phyloP scores from a whole-genome alignment of 2,329 filamentous ascomycete genomes.

The Aspergillus arachidicola region DNA sequence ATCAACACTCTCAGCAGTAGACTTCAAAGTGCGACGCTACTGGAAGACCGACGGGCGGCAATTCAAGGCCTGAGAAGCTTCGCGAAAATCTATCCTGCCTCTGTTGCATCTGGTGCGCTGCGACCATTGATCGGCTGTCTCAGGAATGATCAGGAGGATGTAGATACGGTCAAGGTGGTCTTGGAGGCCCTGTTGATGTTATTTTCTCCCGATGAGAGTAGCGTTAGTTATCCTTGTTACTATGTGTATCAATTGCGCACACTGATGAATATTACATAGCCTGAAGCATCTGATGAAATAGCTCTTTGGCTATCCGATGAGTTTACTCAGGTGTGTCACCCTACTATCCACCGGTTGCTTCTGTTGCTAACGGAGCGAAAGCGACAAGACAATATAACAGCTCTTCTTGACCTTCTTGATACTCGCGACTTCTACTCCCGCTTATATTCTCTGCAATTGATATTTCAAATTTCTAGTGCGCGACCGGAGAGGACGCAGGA shows the following conservation, averaged over 20 bases:
- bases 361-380: slow-evolving; percentile 55
- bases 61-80: slow-evolving; percentile 94
- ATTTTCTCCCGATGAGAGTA: slow-evolving; percentile 70
- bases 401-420: slow-evolving; percentile 87
- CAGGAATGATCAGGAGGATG: slow-evolving; percentile 86
- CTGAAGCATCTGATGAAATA: slow-evolving; percentile 95
- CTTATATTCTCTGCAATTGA: slow-evolving; percentile 85
- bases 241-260: slow-evolving; percentile 6
- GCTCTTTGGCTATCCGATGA: slow-evolving; percentile 95
- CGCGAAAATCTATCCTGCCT: slow-evolving; percentile 93
- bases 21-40: slow-evolving; percentile 82
- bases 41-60: slow-evolving; percentile 91
- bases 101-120: slow-evolving; percentile 90
- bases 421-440: slow-evolving; percentile 85
- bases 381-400: slow-evolving; percentile 92
- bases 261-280: slow-evolving; percentile 53
- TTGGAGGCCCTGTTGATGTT: slow-evolving; percentile 95
- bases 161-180: slow-evolving; percentile 93
- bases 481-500: slow-evolving; percentile 91
- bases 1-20: slow-evolving; percentile 88
- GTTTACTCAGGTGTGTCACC: slow-evolving; percentile 76
- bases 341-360: slow-evolving; percentile 1
- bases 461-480: slow-evolving; percentile 81
- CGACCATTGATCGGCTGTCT: slow-evolving; percentile 83
- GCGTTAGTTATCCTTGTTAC: slow-evolving; percentile 47